Percentiles rank a stretch among this genome's conserved stretches.
Evolutionary conservation across 2,329 filamentous ascomycete genomes (phyloP).

Genomic region (Diaporthe aspalathi): DNA sequence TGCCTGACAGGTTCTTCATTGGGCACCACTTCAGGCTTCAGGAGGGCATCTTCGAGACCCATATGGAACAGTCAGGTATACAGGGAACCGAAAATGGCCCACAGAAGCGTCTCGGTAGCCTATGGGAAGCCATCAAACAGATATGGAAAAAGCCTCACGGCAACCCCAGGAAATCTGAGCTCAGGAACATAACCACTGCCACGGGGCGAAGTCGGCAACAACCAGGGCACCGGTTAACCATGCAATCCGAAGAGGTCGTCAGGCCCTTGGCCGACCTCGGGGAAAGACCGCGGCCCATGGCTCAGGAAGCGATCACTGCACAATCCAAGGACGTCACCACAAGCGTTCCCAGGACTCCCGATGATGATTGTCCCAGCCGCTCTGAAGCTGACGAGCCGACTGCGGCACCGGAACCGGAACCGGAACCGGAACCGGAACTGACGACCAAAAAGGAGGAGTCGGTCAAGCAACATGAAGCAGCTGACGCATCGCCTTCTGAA

Average conservation of each 20-base stretch:
- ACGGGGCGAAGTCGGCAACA: neutral
- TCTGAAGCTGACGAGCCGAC: neutral
- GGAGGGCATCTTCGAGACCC: neutral
- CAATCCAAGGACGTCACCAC: neutral
- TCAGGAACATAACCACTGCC: neutral
- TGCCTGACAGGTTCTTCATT: conserved; percentile 21
- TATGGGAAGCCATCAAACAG: neutral
- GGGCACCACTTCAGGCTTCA: conserved; percentile 31
- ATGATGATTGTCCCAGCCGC: neutral
- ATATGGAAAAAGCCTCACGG: neutral
- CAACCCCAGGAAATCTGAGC: too few relatives aligned
- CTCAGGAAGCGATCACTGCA: neutral
- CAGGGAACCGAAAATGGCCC: too few relatives aligned
- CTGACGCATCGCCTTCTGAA: neutral
- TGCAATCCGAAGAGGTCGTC: neutral
- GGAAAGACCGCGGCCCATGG: neutral
- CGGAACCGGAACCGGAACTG: neutral
- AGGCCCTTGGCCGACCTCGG: neutral
- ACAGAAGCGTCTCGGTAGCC: too few relatives aligned
- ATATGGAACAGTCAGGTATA: neutral
- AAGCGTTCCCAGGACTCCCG: neutral
- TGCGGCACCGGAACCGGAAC: too few relatives aligned
- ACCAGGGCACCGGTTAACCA: neutral
- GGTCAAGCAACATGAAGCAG: neutral
- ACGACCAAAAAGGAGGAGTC: neutral